Evolutionary conservation across 345 rosid species (phyloP), one percentile per base, ranked within the genome.

Genomic region (Erodium maritimum): DNA sequence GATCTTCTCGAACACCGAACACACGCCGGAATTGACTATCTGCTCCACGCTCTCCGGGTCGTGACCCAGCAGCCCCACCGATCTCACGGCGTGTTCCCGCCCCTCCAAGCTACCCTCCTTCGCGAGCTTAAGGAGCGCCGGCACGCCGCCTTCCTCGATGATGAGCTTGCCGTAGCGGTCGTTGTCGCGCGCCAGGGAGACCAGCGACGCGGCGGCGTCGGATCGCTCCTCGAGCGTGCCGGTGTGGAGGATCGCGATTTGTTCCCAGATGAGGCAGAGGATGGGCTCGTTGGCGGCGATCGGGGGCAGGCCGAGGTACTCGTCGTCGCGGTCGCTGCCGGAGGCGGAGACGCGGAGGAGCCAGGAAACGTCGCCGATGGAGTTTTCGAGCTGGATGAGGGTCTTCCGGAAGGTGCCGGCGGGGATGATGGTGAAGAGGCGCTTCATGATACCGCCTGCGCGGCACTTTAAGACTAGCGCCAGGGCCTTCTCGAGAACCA

Each of bases 211-310:
- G 0, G 75, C 70, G 13, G 70, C 75, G 25, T 71, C 75, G 19
- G 68, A 60, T 37, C 75, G 58, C 1, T 71, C 70, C 23, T 66
- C 66, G 21, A 66, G 61, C 5, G 69, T 56, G 10, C 70, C 74
- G 11, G 65, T 61, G 60, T 65, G 59, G 24, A 61, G 37, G 23
- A 63, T 64, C 19, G 74, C 74, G 19, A 71, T 59, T 21, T 52
- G 68, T 19, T 65, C 65, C 75, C 75, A 71, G 1, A 71, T 68
- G 60, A 69, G 61, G 17, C 71, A 63, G n/a, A 71, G 45, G 46
- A 71, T 71, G 9, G 67, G 75, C 52, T 71, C 75, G 5, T 71
- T 71, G 54, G 71, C 61, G 0, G 75, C 71, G 45, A 71, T 71
- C 2, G 75, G 71, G 9, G 75, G 75, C 12, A 71, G 50, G 24